Evolutionary conservation across 2,329 filamentous ascomycete genomes (phyloP), one percentile per base, ranked within the genome.

Genomic region (Stachybotrys elegans): DNA sequence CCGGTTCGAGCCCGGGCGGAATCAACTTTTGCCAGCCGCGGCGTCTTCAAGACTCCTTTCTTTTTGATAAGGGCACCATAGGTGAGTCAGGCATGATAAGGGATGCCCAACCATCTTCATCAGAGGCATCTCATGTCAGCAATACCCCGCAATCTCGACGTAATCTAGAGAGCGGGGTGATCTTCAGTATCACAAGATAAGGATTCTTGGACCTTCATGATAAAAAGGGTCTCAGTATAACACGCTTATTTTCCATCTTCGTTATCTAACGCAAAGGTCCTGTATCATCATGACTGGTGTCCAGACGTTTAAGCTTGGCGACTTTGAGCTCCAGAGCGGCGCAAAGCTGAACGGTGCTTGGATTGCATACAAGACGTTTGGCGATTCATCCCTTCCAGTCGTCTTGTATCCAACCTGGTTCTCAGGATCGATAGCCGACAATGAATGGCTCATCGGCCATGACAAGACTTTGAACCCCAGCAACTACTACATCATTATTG

Each of bases 341-440:
- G 70, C 69, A n/a, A 71, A 66, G 6, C 72, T 91, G 16, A 71
- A 75, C 2, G 61, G 78, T 51, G 86, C 87, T 2, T 76, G 78
- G 55, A 79, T 92, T 43, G 84, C 86, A 14, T 92, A 88, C 71
- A 89, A 86, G 62, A 88, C 86, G 0, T 84, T 86, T 52, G 87
- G 87, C 17, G 70, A 82, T 44, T 59, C 76, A 0, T 73, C 68
- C 0, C 70, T 67, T 6, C 85, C 86, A 7, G 81, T 80, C 3
- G 78, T 91, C 46, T 76, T 91, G 48, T 91, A 91, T 56, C 87
- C 86, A 3, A 82, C 81, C 3, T 91, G 86, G 86, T 91, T 83
- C 59, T 63, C 59, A 43, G 63, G 62, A 66, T 69, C 65, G 3
- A 86, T 91, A 49, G 68, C 73, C 3, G 82, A 87, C 55, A 91